Conservation (phyloP, 352 stramenopile genomes). For the Phytophthora cryptogea region DNA sequence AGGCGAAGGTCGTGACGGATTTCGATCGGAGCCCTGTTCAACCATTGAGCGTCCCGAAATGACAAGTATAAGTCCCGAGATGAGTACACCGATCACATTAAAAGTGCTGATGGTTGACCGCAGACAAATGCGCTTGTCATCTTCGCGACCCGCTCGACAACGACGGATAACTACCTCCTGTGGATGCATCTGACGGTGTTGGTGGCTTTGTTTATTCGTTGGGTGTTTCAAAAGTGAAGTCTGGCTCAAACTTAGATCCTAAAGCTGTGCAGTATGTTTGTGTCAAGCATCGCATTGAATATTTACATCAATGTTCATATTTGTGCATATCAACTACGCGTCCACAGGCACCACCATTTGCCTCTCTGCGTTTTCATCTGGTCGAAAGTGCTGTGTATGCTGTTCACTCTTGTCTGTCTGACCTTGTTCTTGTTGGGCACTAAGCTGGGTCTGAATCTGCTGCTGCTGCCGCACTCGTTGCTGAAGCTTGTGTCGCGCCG, state of each 20-base stretch:
- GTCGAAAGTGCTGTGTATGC: background rate
- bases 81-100: background rate
- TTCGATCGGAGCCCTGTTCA: background rate
- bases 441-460: conserved; percentile 2
- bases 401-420: background rate
- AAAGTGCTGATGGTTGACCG: background rate
- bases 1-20: background rate
- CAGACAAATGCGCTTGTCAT: background rate
- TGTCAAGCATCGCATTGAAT: background rate
- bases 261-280: background rate
- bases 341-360: conserved; percentile 16
- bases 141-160: background rate
- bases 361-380: background rate
- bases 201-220: too few relatives aligned
- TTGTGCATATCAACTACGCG: conserved; percentile 2
- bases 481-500: conserved; percentile 42
- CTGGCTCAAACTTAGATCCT: background rate
- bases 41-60: background rate
- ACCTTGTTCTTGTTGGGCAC: background rate
- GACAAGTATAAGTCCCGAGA: conserved; percentile 3
- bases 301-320: background rate
- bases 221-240: background rate
- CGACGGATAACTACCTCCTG: background rate
- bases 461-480: conserved; percentile 17
- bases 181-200: background rate